Conservation (phyloP, 192 early-diverging fungal species). For the Umbelopsis sp. region DNA sequence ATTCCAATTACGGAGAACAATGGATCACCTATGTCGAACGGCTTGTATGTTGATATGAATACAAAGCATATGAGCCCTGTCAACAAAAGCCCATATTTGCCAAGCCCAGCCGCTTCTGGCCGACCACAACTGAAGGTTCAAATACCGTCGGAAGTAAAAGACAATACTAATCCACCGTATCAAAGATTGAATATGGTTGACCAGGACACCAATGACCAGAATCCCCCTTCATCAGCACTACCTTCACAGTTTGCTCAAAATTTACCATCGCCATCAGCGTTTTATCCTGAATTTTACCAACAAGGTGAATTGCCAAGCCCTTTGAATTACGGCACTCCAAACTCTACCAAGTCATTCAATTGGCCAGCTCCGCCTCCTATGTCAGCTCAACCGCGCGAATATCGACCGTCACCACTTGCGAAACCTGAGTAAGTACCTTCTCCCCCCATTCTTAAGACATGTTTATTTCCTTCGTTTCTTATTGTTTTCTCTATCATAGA, state of each 20-base stretch:
- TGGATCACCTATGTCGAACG: background rate
- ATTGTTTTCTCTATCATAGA: background rate
- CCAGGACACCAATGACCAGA: slow-evolving; percentile 43
- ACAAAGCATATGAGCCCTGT: background rate
- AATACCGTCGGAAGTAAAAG: slow-evolving; percentile 10
- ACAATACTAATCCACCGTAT: background rate
- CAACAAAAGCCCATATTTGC: slow-evolving; percentile 6
- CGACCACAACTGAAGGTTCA: slow-evolving; percentile 1
- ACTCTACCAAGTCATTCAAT: slow-evolving; percentile 65
- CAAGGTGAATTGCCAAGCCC: slow-evolving; percentile 65
- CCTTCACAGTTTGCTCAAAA: slow-evolving; percentile 61
- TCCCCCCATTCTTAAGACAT: too few species aligned
- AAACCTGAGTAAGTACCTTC: slow-evolving; percentile 33
- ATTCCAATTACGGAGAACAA: background rate
- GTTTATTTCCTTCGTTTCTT: background rate
- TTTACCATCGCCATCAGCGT: slow-evolving; percentile 69
- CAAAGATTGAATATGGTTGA: background rate
- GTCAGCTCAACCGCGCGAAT: slow-evolving; percentile 37
- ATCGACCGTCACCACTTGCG: slow-evolving; percentile 55
- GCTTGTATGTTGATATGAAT: background rate
- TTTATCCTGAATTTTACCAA: slow-evolving; percentile 71
- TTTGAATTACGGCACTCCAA: slow-evolving; percentile 73
- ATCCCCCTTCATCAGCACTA: slow-evolving; percentile 59
- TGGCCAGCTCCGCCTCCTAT: slow-evolving; percentile 53
- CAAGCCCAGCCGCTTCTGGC: background rate